Conservation (phyloP, 2,329 filamentous ascomycete species). For the Phaeosphaeria sp. region DNA sequence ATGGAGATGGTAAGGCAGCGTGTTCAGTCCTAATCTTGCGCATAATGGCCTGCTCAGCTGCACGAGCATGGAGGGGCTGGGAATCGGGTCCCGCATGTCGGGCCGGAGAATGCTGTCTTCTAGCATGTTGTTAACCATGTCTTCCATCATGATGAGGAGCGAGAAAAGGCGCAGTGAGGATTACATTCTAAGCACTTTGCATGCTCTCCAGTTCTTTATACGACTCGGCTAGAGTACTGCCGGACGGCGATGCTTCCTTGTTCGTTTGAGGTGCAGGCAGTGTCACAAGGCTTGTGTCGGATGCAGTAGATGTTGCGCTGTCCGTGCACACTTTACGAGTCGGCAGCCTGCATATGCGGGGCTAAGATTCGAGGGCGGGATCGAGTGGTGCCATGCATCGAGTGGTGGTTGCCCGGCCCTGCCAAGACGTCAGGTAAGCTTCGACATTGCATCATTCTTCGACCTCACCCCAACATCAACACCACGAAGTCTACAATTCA, state of each 20-base stretch:
- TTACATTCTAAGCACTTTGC: conserved; percentile 2
- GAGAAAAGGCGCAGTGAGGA: conserved; percentile 4
- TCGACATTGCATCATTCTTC: conserved; percentile 15
- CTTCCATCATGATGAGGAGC: neutral
- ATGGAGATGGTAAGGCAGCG: conserved; percentile 79
- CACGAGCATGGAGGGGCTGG: conserved; percentile 63
- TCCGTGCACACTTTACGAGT: neutral
- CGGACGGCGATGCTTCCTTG: neutral
- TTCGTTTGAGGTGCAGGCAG: conserved; percentile 2
- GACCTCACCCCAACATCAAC: conserved; percentile 14
- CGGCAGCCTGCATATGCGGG: neutral
- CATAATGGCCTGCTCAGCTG: conserved; percentile 68
- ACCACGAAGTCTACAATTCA: conserved; percentile 7
- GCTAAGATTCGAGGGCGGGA: neutral
- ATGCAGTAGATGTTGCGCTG: neutral
- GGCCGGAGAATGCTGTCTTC: conserved; percentile 13
- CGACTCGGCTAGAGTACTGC: neutral
- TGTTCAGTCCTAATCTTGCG: conserved; percentile 66
- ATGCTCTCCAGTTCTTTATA: conserved; percentile 3
- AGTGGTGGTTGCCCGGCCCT: neutral
- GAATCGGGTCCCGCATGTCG: conserved; percentile 76
- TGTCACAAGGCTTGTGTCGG: neutral
- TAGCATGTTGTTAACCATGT: neutral
- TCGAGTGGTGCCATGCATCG: neutral
- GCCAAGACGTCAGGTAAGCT: conserved; percentile 7